Conservation (phyloP, 805 yeast genomes). For the Hanseniaspora pseudoguilliermondii region DNA sequence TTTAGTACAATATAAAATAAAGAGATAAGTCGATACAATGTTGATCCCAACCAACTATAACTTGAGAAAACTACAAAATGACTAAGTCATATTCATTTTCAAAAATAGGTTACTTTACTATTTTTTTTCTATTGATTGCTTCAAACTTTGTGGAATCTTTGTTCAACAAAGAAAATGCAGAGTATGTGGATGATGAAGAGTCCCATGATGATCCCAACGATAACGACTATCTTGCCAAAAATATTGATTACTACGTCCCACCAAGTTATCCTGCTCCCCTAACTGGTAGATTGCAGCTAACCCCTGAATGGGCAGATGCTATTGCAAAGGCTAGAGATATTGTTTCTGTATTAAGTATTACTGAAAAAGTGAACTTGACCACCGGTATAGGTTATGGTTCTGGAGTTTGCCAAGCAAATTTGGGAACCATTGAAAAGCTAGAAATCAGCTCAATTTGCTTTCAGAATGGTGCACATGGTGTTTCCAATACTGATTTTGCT, state of each 20-base stretch:
- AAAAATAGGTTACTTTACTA: not conserved
- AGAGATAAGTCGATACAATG: not conserved
- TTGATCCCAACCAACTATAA: not conserved
- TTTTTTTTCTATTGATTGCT: not conserved
- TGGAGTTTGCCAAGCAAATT: conserved; percentile 51
- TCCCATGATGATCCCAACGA: conserved; percentile 19
- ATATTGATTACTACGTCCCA: conserved; percentile 15
- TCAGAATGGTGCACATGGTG: conserved; percentile 54
- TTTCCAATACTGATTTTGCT: conserved; percentile 42
- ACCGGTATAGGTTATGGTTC: conserved; percentile 55
- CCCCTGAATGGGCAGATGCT: conserved; percentile 44
- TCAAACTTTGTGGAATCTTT: not conserved
- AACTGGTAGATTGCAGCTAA: conserved; percentile 37
- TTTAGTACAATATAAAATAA: not conserved
- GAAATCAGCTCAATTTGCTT: conserved; percentile 44
- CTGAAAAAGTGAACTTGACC: conserved; percentile 50
- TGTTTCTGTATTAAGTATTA: conserved; percentile 43
- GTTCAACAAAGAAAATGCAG: conserved; percentile 15
- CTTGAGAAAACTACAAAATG: not conserved
- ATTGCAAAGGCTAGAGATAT: conserved; percentile 42
- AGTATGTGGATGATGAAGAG: conserved; percentile 13
- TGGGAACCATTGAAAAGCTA: conserved; percentile 44
- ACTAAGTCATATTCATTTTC: not conserved
- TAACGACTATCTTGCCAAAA: conserved; percentile 20
- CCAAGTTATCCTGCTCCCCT: conserved; percentile 13